phyloP scores from a whole-genome alignment of 495 filamentous ascomycete species.

The Podospora pseudoanserina region DNA sequence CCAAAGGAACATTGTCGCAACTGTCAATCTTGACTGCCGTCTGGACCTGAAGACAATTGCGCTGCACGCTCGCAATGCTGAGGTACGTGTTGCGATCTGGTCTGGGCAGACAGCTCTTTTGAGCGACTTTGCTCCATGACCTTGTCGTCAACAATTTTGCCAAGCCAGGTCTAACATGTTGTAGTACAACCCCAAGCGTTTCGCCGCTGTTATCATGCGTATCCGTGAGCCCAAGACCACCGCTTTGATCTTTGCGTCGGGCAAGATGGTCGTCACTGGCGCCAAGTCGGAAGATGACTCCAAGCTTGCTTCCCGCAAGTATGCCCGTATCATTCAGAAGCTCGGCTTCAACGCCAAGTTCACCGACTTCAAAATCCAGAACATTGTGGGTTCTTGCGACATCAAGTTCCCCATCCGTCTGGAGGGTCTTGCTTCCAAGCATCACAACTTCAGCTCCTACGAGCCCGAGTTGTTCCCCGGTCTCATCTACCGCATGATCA shows the following conservation, averaged over 20 bases:
- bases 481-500: slow-evolving; percentile 99
- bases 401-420: slow-evolving; percentile 99
- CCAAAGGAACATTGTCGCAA: slow-evolving; percentile 97
- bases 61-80: slow-evolving; percentile 95
- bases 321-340: slow-evolving; percentile 99
- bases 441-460: slow-evolving; percentile 99
- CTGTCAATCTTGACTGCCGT: slow-evolving; percentile 97
- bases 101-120: slow-evolving; percentile 16
- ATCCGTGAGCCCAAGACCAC: slow-evolving; percentile 99
- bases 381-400: slow-evolving; percentile 97
- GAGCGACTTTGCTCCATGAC: slow-evolving; percentile 24
- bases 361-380: slow-evolving; percentile 99
- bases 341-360: slow-evolving; percentile 99
- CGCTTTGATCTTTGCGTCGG: slow-evolving; percentile 93
- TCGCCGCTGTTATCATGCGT: slow-evolving; percentile 99
- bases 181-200: slow-evolving; percentile 68
- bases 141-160: slow-evolving; percentile 38
- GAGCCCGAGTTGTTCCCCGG: slow-evolving; percentile 98
- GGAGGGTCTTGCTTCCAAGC: slow-evolving; percentile 88
- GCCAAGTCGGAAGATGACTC: slow-evolving; percentile 98
- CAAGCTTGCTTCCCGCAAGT: slow-evolving; percentile 94
- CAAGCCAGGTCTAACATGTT: slow-evolving; percentile 36
- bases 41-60: slow-evolving; percentile 99
- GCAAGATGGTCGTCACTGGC: slow-evolving; percentile 99
- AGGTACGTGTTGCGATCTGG: slow-evolving; percentile 41